phyloP scores from a whole-genome alignment of 257 asterid genomes.

The Solanum ossicruentum region DNA sequence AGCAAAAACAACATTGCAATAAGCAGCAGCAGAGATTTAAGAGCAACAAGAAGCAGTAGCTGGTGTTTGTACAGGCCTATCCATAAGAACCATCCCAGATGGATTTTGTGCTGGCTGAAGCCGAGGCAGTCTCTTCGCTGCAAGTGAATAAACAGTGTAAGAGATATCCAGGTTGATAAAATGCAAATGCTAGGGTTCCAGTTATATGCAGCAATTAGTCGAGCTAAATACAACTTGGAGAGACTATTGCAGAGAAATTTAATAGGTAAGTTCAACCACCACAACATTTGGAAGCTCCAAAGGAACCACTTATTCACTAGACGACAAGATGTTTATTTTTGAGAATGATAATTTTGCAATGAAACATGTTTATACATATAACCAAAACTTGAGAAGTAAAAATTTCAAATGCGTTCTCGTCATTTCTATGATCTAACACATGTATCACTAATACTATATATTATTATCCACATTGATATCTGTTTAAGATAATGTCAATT shows the following conservation, averaged over 20 bases:
- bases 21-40: slow-evolving; percentile 2
- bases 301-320: not conserved
- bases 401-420: not conserved
- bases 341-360: not conserved
- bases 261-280: not conserved
- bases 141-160: not conserved
- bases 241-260: not conserved
- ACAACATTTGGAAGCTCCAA: not conserved
- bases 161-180: not conserved
- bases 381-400: not conserved
- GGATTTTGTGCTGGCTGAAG: slow-evolving; percentile 69
- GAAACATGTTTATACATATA: not conserved
- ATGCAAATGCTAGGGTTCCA: not conserved
- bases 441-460: not conserved
- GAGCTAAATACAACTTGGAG: not conserved
- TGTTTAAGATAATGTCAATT: not conserved
- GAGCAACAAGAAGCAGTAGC: slow-evolving; percentile 49
- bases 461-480: not conserved
- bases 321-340: not conserved
- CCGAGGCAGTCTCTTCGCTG: slow-evolving; percentile 83
- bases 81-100: slow-evolving; percentile 76
- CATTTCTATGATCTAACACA: not conserved
- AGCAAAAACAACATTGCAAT: not conserved
- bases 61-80: slow-evolving; percentile 43
- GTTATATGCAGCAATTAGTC: not conserved